Evolutionary conservation across 495 filamentous ascomycete species (phyloP).

Genomic region (Penicillium diatomitis): DNA sequence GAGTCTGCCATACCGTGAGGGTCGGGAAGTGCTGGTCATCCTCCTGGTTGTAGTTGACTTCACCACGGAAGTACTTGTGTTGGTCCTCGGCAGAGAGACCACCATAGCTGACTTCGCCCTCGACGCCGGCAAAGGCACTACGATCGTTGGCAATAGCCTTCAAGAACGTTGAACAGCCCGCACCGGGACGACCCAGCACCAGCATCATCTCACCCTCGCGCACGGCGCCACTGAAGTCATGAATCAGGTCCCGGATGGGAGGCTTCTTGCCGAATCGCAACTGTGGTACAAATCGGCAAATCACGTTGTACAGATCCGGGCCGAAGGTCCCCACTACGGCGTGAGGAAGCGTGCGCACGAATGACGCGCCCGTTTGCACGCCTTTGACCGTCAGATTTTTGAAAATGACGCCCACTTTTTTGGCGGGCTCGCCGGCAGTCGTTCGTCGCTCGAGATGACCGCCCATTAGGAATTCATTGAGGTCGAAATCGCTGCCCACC

Average conservation of each 20-base stretch:
- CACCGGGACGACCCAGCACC: slow-evolving; percentile 70
- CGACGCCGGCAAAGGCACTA: slow-evolving; percentile 52
- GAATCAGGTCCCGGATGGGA: slow-evolving; percentile 52
- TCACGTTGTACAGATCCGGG: slow-evolving; percentile 66
- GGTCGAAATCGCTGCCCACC: slow-evolving; percentile 48
- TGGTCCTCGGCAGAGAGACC: slow-evolving; percentile 65
- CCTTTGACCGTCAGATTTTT: slow-evolving; percentile 71
- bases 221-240: slow-evolving; percentile 72
- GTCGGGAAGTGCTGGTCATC: slow-evolving; percentile 73
- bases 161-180: slow-evolving; percentile 74
- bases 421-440: slow-evolving; percentile 56
- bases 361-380: slow-evolving; percentile 53
- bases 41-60: slow-evolving; percentile 77
- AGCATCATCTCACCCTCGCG: slow-evolving; percentile 78
- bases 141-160: slow-evolving; percentile 69
- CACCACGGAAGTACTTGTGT: slow-evolving; percentile 60
- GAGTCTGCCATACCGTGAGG: slow-evolving; percentile 70
- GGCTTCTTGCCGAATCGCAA: slow-evolving; percentile 44
- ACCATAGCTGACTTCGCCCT: slow-evolving; percentile 67
- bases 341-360: slow-evolving; percentile 66
- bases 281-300: slow-evolving; percentile 55
- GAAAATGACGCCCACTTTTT: slow-evolving; percentile 80
- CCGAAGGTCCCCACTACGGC: slow-evolving; percentile 79
- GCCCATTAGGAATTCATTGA: slow-evolving; percentile 66
- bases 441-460: slow-evolving; percentile 74